Evolutionary conservation across 306 rosid genomes (phyloP).

Genomic region (Coriaria nepalensis): DNA sequence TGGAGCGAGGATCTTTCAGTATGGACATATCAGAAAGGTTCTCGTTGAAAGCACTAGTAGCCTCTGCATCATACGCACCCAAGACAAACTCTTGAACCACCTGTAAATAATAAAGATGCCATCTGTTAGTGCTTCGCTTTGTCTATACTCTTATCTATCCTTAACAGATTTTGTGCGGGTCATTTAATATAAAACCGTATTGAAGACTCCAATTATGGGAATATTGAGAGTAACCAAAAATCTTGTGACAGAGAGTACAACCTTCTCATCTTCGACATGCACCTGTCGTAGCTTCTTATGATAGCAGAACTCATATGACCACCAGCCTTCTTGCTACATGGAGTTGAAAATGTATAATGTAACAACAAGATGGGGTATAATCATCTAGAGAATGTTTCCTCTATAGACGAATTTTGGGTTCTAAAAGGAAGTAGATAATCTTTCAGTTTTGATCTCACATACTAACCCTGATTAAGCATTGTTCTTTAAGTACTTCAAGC

Average conservation of each 20-base stretch:
- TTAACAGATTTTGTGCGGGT: not conserved
- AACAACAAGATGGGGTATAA: not conserved
- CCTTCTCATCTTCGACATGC: conserved; percentile 83
- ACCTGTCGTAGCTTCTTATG: conserved; percentile 61
- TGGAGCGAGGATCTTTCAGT: conserved; percentile 87
- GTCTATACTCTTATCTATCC: conserved; percentile 1
- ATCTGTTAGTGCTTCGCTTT: conserved; percentile 7
- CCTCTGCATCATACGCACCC: conserved; percentile 74
- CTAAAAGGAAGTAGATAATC: not conserved
- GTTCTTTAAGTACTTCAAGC: conserved; percentile 68
- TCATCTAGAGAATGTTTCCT: too few species aligned
- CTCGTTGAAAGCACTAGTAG: conserved; percentile 60
- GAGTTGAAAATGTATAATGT: conserved; percentile 1
- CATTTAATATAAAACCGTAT: too few species aligned
- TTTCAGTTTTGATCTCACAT: conserved; percentile 11
- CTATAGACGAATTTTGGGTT: too few species aligned
- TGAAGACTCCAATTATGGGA: not conserved
- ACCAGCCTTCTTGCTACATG: conserved; percentile 98
- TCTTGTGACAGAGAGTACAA: conserved; percentile 13
- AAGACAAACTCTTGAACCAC: conserved; percentile 67
- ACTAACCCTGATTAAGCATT: conserved; percentile 64
- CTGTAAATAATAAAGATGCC: conserved; percentile 28
- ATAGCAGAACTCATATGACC: conserved; percentile 96
- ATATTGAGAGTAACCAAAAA: conserved; percentile 6
- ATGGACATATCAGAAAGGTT: conserved; percentile 80